phyloP scores from a whole-genome alignment of 2,329 filamentous ascomycete species.

The Sclerotinia borealis region DNA sequence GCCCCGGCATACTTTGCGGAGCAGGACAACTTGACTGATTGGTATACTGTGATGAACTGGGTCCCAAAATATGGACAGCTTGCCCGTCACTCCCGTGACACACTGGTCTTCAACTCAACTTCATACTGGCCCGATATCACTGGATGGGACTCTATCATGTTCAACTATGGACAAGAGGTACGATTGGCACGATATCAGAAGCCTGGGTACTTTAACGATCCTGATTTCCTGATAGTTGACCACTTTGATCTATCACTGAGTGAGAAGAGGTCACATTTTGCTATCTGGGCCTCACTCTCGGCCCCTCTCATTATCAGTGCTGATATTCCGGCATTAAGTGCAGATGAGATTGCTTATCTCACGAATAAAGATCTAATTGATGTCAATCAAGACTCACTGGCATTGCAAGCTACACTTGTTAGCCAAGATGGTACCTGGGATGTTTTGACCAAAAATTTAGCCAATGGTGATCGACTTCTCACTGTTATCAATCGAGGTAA shows the following conservation, averaged over 20 bases:
- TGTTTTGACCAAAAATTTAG: constrained; percentile 41
- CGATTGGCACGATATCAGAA: constrained; percentile 30
- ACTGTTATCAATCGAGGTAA: constrained; percentile 41
- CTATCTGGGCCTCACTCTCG: constrained; percentile 27
- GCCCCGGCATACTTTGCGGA: constrained; percentile 47
- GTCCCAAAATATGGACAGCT: constrained; percentile 34
- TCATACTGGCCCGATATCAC: constrained; percentile 26
- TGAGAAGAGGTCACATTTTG: constrained; percentile 28
- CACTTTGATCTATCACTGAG: constrained; percentile 25
- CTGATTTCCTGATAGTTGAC: constrained; percentile 28
- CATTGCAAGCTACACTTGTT: constrained; percentile 38
- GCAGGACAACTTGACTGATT: constrained; percentile 35
- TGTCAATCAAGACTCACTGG: constrained; percentile 28
- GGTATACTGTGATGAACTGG: constrained; percentile 43
- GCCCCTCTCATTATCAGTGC: constrained; percentile 29
- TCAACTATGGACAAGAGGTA: constrained; percentile 39
- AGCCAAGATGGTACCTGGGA: constrained; percentile 40
- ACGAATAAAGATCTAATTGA: constrained; percentile 32
- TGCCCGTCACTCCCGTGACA: constrained; percentile 33
- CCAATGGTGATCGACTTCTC: constrained; percentile 42
- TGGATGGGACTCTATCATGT: constrained; percentile 42
- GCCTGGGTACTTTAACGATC: constrained; percentile 35
- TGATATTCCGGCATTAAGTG: constrained; percentile 33
- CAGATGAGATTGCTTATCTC: constrained; percentile 34
- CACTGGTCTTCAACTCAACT: constrained; percentile 26